Percentiles rank a stretch among this genome's conserved stretches.
Evolutionary conservation across 768 basidiomycete species (phyloP).

Genomic region (Podaxis sp.): DNA sequence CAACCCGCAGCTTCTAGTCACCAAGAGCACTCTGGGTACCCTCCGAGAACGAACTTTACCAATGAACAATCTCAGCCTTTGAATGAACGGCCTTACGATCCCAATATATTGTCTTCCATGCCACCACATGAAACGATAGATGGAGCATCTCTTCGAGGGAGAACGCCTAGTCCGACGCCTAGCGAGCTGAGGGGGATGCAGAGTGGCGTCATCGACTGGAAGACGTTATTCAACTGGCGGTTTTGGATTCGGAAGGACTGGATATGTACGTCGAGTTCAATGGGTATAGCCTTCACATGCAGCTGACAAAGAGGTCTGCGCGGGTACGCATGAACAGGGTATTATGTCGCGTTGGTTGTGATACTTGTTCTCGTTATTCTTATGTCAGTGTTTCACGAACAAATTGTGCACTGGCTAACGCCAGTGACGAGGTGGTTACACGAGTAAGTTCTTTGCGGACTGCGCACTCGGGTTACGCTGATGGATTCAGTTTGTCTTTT

Average conservation of each 20-base stretch:
- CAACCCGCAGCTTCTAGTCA: neutral
- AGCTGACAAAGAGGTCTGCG: neutral
- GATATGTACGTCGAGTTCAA: slow-evolving; percentile 41
- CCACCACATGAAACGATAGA: neutral
- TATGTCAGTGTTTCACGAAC: slow-evolving; percentile 59
- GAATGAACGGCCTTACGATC: neutral
- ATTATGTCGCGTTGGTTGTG: slow-evolving; percentile 49
- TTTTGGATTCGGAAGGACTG: slow-evolving; percentile 59
- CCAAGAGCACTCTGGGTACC: neutral
- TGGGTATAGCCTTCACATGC: neutral
- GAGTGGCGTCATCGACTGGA: slow-evolving; percentile 45
- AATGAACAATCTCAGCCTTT: neutral
- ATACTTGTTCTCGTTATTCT: slow-evolving; percentile 49
- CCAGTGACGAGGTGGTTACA: slow-evolving; percentile 68
- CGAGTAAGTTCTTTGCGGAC: slow-evolving; percentile 36
- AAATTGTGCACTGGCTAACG: slow-evolving; percentile 70
- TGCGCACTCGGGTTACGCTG: slow-evolving; percentile 1
- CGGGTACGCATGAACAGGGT: slow-evolving; percentile 30
- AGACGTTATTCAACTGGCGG: slow-evolving; percentile 37
- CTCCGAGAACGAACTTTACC: neutral
- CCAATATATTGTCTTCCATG: neutral
- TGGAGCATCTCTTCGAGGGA: neutral
- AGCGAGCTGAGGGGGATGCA: slow-evolving; percentile 50
- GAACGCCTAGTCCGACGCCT: slow-evolving; percentile 66
- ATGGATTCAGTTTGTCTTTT: slow-evolving; percentile 37